Percentiles rank a stretch among this genome's conserved stretches.
Conservation (phyloP, 1,139 yeast genomes). For the Scheffersomyces titani region DNA sequence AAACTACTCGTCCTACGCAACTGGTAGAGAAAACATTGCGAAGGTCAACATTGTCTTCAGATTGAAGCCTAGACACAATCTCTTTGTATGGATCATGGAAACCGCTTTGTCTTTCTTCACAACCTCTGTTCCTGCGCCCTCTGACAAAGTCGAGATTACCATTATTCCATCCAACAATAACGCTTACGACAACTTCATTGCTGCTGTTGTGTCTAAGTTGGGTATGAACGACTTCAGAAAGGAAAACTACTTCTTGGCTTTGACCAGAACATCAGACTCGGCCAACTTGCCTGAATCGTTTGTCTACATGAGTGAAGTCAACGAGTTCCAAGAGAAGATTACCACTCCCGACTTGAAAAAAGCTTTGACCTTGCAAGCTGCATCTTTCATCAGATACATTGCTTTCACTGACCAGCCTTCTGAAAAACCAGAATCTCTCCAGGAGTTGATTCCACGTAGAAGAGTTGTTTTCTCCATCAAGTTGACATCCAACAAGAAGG, state of each 20-base stretch:
- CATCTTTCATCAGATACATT: constrained; percentile 59
- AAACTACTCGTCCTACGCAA: constrained; percentile 75
- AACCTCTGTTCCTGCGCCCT: constrained; percentile 49
- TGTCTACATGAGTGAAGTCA: constrained; percentile 88
- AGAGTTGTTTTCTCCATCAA: constrained; percentile 54
- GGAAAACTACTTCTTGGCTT: constrained; percentile 76
- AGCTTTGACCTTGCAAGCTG: constrained; percentile 52
- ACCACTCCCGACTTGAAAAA: constrained; percentile 52
- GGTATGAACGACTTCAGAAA: constrained; percentile 79
- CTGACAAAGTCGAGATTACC: constrained; percentile 62
- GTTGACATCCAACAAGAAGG: constrained; percentile 46
- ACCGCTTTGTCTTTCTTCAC: constrained; percentile 55
- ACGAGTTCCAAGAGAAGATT: constrained; percentile 73
- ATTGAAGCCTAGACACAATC: constrained; percentile 79
- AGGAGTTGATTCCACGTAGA: constrained; percentile 56
- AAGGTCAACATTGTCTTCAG: constrained; percentile 61
- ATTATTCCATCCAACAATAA: constrained; percentile 61
- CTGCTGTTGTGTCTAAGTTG: constrained; percentile 83
- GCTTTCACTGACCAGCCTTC: constrained; percentile 82
- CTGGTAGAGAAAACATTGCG: constrained; percentile 82
- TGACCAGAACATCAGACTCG: constrained; percentile 80
- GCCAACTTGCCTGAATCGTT: constrained; percentile 67
- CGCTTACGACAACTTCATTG: constrained; percentile 66
- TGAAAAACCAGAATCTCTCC: constrained; percentile 60
- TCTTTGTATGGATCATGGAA: constrained; percentile 65